Percentiles rank a stretch among this genome's conserved stretches.
Conservation (phyloP, 805 yeast genomes). For the Cyberlindnera suaveolens region DNA sequence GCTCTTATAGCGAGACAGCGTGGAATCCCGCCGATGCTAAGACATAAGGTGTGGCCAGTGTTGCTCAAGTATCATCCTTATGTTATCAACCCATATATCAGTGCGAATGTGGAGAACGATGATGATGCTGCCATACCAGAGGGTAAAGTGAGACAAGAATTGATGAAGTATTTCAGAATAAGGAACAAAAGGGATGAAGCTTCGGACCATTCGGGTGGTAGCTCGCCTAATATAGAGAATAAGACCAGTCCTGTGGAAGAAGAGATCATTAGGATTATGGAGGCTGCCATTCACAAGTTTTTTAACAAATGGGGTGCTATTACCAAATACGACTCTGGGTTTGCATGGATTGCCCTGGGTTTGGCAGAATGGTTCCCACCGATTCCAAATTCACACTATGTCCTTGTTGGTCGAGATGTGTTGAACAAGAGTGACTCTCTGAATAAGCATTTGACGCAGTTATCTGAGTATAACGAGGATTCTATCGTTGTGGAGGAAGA, state of each 20-base stretch:
- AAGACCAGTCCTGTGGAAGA: constrained; percentile 34
- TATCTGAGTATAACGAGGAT: constrained; percentile 12
- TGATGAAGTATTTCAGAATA: constrained; percentile 51
- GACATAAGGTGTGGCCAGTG: constrained; percentile 82
- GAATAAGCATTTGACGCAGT: constrained; percentile 19
- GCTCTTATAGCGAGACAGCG: constrained; percentile 76
- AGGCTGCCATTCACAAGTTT: constrained; percentile 57
- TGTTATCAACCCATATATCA: constrained; percentile 71
- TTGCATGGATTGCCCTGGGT: constrained; percentile 84
- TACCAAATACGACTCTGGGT: constrained; percentile 72
- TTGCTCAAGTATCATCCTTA: constrained; percentile 78
- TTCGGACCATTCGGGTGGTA: constrained; percentile 4
- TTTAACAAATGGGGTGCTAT: constrained; percentile 72
- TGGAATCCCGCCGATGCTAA: constrained; percentile 79
- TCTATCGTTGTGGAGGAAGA: constrained; percentile 1
- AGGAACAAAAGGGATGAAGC: constrained; percentile 17
- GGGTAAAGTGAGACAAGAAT: constrained; percentile 44
- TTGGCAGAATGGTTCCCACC: constrained; percentile 86
- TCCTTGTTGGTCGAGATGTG: constrained; percentile 20
- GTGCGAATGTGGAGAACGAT: constrained; percentile 32
- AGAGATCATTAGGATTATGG: constrained; percentile 48
- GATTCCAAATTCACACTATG: constrained; percentile 19
- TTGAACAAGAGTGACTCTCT: constrained; percentile 12
- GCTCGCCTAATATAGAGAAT: constrained; percentile 4
- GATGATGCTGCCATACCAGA: constrained; percentile 24